Evolutionary conservation across 2,329 filamentous ascomycete species (phyloP).

Genomic region (Zymoseptoria brevis): DNA sequence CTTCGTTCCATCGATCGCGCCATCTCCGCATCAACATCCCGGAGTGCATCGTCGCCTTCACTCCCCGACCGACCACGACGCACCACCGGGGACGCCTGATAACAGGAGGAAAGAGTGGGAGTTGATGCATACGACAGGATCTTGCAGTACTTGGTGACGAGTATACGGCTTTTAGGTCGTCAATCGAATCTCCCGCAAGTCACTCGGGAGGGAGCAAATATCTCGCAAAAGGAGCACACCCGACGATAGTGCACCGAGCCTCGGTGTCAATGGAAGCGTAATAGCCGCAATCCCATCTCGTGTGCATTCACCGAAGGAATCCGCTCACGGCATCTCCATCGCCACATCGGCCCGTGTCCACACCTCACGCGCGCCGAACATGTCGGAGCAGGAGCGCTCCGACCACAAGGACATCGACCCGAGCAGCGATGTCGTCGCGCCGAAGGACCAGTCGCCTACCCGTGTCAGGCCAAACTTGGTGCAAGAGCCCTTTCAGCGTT

Average conservation of each 20-base stretch:
- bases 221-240: neutral
- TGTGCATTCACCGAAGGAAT: neutral
- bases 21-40: neutral
- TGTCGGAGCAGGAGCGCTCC: neutral
- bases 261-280: neutral
- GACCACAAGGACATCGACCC: neutral
- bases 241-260: neutral
- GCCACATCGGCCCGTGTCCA: neutral
- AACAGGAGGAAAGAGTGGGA: neutral
- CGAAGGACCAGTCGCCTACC: neutral
- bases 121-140: neutral
- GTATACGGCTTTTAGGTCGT: constrained; percentile 17
- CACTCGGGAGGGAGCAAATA: neutral
- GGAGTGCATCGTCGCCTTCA: neutral
- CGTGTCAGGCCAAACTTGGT: neutral
- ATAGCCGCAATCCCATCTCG: neutral
- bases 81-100: neutral
- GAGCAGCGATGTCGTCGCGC: neutral
- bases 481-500: neutral
- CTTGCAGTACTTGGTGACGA: constrained; percentile 2
- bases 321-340: neutral
- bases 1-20: neutral
- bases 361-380: neutral
- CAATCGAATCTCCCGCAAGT: neutral
- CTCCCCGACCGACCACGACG: neutral